Evolutionary conservation across 1,139 yeast species (phyloP).

Genomic region (Geotrichum candidum): DNA sequence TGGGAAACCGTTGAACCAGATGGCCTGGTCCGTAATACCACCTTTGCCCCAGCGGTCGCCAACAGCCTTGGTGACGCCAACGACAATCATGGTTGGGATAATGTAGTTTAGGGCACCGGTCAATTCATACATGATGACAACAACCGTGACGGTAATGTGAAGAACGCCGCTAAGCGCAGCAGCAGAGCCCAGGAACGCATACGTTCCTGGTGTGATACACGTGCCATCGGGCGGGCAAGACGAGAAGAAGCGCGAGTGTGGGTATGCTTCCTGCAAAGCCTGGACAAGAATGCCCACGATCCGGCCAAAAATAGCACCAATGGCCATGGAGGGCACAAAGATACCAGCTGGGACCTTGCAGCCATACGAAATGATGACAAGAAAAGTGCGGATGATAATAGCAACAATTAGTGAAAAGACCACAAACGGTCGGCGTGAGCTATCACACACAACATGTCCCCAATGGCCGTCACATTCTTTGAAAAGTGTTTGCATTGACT

Average conservation of each 20-base stretch:
- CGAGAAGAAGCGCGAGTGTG: constrained; percentile 43
- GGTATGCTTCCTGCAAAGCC: constrained; percentile 42
- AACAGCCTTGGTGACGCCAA: constrained; percentile 79
- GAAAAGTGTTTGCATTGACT: constrained; percentile 83
- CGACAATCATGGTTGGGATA: constrained; percentile 93
- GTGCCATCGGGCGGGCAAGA: constrained; percentile 40
- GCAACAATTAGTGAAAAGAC: constrained; percentile 60
- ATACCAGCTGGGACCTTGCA: constrained; percentile 93
- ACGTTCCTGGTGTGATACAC: constrained; percentile 89
- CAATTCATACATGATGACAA: constrained; percentile 91
- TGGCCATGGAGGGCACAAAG: constrained; percentile 94
- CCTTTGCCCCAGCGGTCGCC: constrained; percentile 70
- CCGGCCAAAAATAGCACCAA: constrained; percentile 92
- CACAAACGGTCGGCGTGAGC: constrained; percentile 30
- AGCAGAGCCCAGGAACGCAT: constrained; percentile 94
- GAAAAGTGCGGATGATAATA: constrained; percentile 58
- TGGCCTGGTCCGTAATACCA: constrained; percentile 96
- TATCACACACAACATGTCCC: constrained; percentile 27
- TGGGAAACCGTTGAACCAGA: constrained; percentile 82
- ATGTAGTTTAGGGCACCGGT: constrained; percentile 92
- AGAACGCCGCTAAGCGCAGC: constrained; percentile 94
- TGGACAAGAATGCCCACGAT: constrained; percentile 71
- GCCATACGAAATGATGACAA: constrained; percentile 84
- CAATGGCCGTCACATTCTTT: constrained; percentile 61
- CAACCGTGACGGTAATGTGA: constrained; percentile 90